A percentile compares a stretch with the other conserved stretches of the same genome.
Evolutionary conservation across 1,284 basidiomycete genomes (phyloP).

Genomic region (Agroathelia rolfsii): DNA sequence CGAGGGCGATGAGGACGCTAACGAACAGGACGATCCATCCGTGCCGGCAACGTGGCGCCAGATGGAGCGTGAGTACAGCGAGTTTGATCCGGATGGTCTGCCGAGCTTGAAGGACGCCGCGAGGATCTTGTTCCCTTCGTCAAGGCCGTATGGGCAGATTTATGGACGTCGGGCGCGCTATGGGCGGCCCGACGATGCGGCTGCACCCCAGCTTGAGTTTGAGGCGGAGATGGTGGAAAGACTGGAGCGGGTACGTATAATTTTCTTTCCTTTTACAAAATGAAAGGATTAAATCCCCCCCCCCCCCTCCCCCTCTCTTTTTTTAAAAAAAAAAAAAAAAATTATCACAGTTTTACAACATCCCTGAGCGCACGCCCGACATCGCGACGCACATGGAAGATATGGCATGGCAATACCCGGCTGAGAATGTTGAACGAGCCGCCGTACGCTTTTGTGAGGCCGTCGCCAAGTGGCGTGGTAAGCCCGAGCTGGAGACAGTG

Average conservation of each 20-base stretch:
- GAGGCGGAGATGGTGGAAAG: slow-evolving; percentile 58
- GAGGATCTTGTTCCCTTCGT: slow-evolving; percentile 60
- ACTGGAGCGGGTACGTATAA: slow-evolving; percentile 46
- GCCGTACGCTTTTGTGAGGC: slow-evolving; percentile 72
- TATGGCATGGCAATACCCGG: slow-evolving; percentile 68
- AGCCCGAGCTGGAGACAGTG: slow-evolving; percentile 72
- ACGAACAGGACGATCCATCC: slow-evolving; percentile 21
- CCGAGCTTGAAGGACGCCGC: slow-evolving; percentile 57
- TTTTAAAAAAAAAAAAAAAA: slow-evolving; percentile 10
- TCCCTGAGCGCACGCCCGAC: slow-evolving; percentile 58
- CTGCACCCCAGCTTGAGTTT: slow-evolving; percentile 63
- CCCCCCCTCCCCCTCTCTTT: slow-evolving; percentile 5
- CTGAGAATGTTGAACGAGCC: slow-evolving; percentile 70
- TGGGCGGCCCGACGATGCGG: slow-evolving; percentile 32
- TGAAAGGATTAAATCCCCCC: no score
- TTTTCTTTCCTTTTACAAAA: slow-evolving; percentile 7
- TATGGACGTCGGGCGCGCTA: slow-evolving; percentile 14
- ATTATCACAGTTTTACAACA: slow-evolving; percentile 54
- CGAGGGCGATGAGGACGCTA: slow-evolving; percentile 10
- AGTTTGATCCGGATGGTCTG: slow-evolving; percentile 69
- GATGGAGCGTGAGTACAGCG: slow-evolving; percentile 35
- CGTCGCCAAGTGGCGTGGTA: slow-evolving; percentile 68
- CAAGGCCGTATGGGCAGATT: slow-evolving; percentile 27
- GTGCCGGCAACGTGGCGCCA: no score
- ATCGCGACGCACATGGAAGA: slow-evolving; percentile 73